These are phyloP conservation scores for Salix viminalis DNA, from an alignment of 345 rosid genomes.

Conservation along the genomic window DNA sequence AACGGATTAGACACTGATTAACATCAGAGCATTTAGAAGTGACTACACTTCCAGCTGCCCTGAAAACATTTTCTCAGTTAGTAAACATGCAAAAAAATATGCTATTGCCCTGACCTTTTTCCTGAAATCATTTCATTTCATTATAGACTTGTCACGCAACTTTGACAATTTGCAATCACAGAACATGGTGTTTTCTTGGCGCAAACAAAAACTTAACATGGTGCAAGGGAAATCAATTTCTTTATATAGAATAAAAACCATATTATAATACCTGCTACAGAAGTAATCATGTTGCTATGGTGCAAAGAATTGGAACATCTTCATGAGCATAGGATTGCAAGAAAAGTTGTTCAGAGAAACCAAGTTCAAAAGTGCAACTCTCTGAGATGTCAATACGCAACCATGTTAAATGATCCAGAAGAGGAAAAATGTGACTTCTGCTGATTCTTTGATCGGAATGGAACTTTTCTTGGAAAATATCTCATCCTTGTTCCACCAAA, in stretches of 20 bases:
- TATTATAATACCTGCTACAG: not conserved
- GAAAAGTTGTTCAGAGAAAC: not conserved
- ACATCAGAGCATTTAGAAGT: no score
- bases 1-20: not conserved
- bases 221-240: not conserved
- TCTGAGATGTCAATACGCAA: not conserved
- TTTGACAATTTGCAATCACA: not conserved
- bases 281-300: not conserved
- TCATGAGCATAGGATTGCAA: not conserved
- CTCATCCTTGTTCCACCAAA: slow-evolving; percentile 1
- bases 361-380: not conserved
- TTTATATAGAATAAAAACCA: not conserved
- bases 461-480: not conserved
- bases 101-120: not conserved
- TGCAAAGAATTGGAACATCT: slow-evolving; percentile 5
- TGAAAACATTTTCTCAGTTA: not conserved
- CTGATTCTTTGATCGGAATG: not conserved
- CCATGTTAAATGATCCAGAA: not conserved
- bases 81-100: not conserved
- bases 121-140: not conserved
- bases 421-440: not conserved
- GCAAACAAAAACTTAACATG: not conserved
- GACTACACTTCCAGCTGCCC: no score
- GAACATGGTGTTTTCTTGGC: not conserved
- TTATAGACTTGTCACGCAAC: not conserved